These are phyloP conservation scores for Calamus simplicifolius DNA, from an alignment of 176 grass and related monocot species.

Conservation along the genomic window DNA sequence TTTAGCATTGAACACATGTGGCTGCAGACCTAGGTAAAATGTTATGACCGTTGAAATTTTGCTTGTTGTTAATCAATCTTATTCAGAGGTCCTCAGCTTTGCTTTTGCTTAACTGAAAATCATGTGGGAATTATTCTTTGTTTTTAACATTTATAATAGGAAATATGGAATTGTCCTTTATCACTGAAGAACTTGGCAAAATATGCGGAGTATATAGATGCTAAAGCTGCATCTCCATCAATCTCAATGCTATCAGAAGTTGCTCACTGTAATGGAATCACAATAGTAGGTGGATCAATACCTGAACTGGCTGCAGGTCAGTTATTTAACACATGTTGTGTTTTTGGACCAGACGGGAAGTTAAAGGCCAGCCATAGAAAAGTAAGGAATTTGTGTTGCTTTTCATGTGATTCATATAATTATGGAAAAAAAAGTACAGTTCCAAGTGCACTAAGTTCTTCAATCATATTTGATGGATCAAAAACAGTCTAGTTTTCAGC, in stretches of 20 bases:
- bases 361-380: constrained; percentile 53
- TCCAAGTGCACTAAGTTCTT: background rate
- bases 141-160: constrained; percentile 16
- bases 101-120: background rate
- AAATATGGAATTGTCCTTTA: constrained; percentile 60
- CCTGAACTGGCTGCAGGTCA: constrained; percentile 31
- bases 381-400: constrained; percentile 14
- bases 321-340: constrained; percentile 54
- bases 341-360: constrained; percentile 35
- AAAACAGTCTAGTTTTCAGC: too few species aligned
- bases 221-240: constrained; percentile 26
- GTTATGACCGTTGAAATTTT: too few species aligned
- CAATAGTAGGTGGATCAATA: constrained; percentile 52
- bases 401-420: background rate
- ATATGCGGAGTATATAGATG: constrained; percentile 56
- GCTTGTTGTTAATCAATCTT: too few species aligned
- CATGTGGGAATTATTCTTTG: background rate
- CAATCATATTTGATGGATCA: background rate
- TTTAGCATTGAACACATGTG: too few species aligned
- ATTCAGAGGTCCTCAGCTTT: background rate
- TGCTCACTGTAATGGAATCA: constrained; percentile 28
- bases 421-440: background rate
- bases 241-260: constrained; percentile 51
- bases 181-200: constrained; percentile 32
- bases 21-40: too few species aligned